phyloP scores from a whole-genome alignment of 2,329 filamentous ascomycete species.

The Amylocarpus encephaloides region DNA sequence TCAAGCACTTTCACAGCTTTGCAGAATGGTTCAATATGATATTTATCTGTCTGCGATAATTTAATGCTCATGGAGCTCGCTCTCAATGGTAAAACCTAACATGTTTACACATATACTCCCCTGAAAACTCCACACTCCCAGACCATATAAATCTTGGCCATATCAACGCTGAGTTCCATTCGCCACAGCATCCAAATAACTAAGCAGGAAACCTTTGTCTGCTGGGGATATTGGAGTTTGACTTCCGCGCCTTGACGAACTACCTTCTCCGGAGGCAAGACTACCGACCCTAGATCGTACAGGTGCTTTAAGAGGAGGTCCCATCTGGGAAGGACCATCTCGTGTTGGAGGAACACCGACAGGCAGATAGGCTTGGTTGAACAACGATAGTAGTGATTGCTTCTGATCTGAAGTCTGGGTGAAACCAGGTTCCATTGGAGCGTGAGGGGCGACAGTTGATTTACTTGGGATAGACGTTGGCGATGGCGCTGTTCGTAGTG shows the following conservation, averaged over 20 bases:
- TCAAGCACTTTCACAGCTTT: no score
- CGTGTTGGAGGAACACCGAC: slow-evolving; percentile 5
- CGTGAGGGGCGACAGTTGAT: background rate
- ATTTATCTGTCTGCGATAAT: no score
- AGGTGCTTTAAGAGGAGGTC: slow-evolving; percentile 11
- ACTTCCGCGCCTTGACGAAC: slow-evolving; percentile 38
- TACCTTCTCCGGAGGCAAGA: slow-evolving; percentile 24
- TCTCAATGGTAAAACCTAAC: background rate
- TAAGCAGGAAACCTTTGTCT: slow-evolving; percentile 70
- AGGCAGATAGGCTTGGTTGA: slow-evolving; percentile 20
- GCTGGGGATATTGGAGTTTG: slow-evolving; percentile 57
- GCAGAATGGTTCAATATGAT: no score
- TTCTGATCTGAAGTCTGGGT: slow-evolving; percentile 40
- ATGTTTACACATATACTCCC: background rate
- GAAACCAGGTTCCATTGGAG: slow-evolving; percentile 32
- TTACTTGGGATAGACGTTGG: slow-evolving; percentile 20
- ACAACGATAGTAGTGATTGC: slow-evolving; percentile 36
- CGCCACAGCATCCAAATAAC: slow-evolving; percentile 55
- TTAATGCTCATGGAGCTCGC: background rate
- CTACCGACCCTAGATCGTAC: slow-evolving; percentile 28
- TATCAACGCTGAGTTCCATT: slow-evolving; percentile 14
- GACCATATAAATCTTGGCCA: no score
- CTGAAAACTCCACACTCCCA: no score
- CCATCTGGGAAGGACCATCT: slow-evolving; percentile 9
- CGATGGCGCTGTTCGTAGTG: slow-evolving; percentile 25